Evolutionary conservation across 2,329 filamentous ascomycete species (phyloP).

Genomic region (Ambrosiella xylebori): DNA sequence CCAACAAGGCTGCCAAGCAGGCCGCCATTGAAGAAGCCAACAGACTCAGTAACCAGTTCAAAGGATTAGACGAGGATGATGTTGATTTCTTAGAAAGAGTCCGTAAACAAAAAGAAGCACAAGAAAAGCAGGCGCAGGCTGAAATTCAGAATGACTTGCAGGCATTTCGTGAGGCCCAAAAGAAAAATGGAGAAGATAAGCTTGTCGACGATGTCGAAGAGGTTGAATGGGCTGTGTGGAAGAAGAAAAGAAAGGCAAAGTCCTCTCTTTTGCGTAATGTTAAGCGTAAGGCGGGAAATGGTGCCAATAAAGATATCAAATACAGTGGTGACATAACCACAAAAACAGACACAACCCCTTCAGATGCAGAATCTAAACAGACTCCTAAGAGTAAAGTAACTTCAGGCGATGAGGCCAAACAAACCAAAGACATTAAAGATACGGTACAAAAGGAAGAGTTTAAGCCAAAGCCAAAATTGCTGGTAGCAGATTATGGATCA

Average conservation of each 20-base stretch:
- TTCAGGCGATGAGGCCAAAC: background rate
- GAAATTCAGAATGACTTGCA: constrained; percentile 41
- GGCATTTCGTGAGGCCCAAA: constrained; percentile 29
- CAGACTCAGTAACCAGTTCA: constrained; percentile 59
- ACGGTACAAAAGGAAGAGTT: background rate
- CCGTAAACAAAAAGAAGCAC: constrained; percentile 28
- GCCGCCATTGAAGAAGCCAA: constrained; percentile 63
- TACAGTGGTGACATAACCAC: background rate
- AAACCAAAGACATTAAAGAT: background rate
- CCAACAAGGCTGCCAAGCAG: constrained; percentile 64
- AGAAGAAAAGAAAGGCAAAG: constrained; percentile 18
- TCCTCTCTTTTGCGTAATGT: constrained; percentile 18
- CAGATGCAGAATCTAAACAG: background rate
- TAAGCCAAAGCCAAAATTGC: constrained; percentile 11
- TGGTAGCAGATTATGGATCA: constrained; percentile 40
- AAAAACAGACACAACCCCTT: background rate
- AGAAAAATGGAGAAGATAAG: constrained; percentile 14
- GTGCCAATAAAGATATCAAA: too few species aligned
- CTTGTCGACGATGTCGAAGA: constrained; percentile 15
- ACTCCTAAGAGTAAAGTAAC: background rate
- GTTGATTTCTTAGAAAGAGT: constrained; percentile 55
- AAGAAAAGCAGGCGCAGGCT: constrained; percentile 34
- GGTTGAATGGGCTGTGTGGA: constrained; percentile 15
- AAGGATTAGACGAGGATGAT: constrained; percentile 62
- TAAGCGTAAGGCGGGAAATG: constrained; percentile 20